These are phyloP conservation scores for Irpex rosettiformis DNA, from an alignment of 1,284 basidiomycete species.

Conservation along the genomic window DNA sequence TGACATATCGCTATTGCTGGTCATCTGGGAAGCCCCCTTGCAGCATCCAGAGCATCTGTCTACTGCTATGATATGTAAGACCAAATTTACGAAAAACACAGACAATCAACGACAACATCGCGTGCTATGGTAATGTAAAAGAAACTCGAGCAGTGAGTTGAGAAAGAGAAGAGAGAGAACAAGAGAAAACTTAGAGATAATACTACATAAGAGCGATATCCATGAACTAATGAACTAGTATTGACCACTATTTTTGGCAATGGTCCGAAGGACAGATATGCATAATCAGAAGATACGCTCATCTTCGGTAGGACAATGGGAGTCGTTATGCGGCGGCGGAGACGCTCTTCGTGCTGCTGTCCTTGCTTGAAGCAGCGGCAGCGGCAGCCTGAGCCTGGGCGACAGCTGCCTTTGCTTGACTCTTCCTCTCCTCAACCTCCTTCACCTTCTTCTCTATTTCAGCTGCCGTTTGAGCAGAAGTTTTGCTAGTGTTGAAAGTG, in stretches of 20 bases:
- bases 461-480: slow-evolving; percentile 40
- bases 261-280: background rate
- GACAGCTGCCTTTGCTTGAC: slow-evolving; percentile 54
- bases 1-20: background rate
- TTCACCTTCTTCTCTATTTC: slow-evolving; percentile 56
- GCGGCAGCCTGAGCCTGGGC: slow-evolving; percentile 50
- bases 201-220: slow-evolving; percentile 8
- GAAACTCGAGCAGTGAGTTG: background rate
- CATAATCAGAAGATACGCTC: no score
- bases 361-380: slow-evolving; percentile 48
- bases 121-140: background rate
- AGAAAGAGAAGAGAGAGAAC: background rate
- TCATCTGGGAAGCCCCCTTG: background rate
- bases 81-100: background rate
- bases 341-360: slow-evolving; percentile 50
- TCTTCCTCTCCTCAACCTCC: slow-evolving; percentile 55
- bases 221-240: background rate
- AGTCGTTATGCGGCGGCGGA: slow-evolving; percentile 48
- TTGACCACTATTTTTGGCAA: background rate
- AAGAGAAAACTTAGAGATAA: no score
- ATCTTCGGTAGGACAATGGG: background rate
- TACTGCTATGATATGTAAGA: background rate
- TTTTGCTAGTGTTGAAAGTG: slow-evolving; percentile 42
- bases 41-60: background rate
- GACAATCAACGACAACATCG: background rate